Base-by-base conservation (phyloP, 1,139 yeast species). In the Eremothecium gossypii region DNA sequence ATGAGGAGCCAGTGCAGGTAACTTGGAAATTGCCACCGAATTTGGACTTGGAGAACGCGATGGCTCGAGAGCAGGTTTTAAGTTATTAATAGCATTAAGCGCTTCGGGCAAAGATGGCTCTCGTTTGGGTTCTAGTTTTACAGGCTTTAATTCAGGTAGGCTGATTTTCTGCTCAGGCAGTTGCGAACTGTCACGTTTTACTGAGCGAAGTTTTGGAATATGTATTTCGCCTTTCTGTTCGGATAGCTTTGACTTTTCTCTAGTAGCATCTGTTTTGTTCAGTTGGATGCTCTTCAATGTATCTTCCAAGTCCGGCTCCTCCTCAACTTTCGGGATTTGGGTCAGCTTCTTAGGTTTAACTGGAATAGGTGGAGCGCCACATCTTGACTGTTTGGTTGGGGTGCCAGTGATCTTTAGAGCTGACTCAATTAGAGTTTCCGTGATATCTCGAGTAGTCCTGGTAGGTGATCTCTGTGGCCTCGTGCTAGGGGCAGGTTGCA, bases 321-420 rank as follows among this genome's bases (percentile, higher is more conserved):
- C 42, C 2, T 41, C 40, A n/a, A 43, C 9, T 30, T 43, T 36
- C 17, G 45, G 5, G 13, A 35, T 38, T 10, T 41, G 34, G 4
- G 42, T 14, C 7, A 56, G 38, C 7, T 50, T 41, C 10, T 43
- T 48, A 7, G 58, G 49, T 10, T 53, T 56, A 0, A 49, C 43
- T 7, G 53, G 56, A 2, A 51, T 42, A 6, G 49, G 41, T 7
- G 54, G 55, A 13, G 13, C 20, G n/a, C 17, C 20, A n/a, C 35
- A 12, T 11, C 20, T n/a, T 10, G 35, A 32, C 35, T 32, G 35
- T 10, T 32, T 32, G 5, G 20, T 32, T 20, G 37, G 37, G 5
- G 37, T 34, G 29, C 37, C 37, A 17, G 37, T 45, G 48, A 55
- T 45, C 45, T 55, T 53, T 26, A 52, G 32, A 33, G 55, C 53